These are phyloP conservation scores for Cystobasidium ongulense DNA, from an alignment of 768 basidiomycete species.

Conservation along the genomic window DNA sequence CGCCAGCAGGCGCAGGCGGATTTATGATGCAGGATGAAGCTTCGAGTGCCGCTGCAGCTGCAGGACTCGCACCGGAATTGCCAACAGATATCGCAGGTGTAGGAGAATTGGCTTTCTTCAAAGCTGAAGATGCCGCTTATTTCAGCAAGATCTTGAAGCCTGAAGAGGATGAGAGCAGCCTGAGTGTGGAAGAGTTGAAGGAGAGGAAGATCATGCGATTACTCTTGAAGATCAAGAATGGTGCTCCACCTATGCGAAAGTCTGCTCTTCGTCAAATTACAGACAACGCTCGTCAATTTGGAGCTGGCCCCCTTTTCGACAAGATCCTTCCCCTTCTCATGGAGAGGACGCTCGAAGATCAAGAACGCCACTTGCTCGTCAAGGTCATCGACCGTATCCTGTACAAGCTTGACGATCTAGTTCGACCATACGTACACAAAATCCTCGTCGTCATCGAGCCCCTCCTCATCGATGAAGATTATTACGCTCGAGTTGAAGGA, in stretches of 20 bases:
- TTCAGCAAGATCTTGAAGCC: slow-evolving; percentile 61
- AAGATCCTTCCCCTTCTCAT: slow-evolving; percentile 96
- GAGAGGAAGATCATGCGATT: slow-evolving; percentile 99
- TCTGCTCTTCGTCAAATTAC: slow-evolving; percentile 96
- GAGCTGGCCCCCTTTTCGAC: slow-evolving; percentile 95
- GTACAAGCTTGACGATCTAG: slow-evolving; percentile 97
- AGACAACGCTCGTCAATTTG: slow-evolving; percentile 97
- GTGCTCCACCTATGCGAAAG: slow-evolving; percentile 95
- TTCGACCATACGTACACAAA: slow-evolving; percentile 98
- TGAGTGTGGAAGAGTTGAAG: slow-evolving; percentile 95
- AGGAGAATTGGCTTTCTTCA: slow-evolving; percentile 94
- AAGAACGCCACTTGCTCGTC: slow-evolving; percentile 93
- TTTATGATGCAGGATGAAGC: slow-evolving; percentile 90
- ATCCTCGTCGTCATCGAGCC: slow-evolving; percentile 99
- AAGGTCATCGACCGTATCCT: slow-evolving; percentile 98
- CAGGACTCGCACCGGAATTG: slow-evolving; percentile 82
- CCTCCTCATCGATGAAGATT: slow-evolving; percentile 91
- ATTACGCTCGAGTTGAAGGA: slow-evolving; percentile 59
- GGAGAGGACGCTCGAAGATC: slow-evolving; percentile 91
- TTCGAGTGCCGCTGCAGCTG: slow-evolving; percentile 75
- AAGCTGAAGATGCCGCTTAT: slow-evolving; percentile 94
- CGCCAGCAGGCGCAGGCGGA: slow-evolving; percentile 58
- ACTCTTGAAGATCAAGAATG: slow-evolving; percentile 97
- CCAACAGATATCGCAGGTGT: slow-evolving; percentile 98
- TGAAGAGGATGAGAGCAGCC: slow-evolving; percentile 78